Conservation (phyloP, 108 stramenopile genomes). For the Conticribra weissflogii region DNA sequence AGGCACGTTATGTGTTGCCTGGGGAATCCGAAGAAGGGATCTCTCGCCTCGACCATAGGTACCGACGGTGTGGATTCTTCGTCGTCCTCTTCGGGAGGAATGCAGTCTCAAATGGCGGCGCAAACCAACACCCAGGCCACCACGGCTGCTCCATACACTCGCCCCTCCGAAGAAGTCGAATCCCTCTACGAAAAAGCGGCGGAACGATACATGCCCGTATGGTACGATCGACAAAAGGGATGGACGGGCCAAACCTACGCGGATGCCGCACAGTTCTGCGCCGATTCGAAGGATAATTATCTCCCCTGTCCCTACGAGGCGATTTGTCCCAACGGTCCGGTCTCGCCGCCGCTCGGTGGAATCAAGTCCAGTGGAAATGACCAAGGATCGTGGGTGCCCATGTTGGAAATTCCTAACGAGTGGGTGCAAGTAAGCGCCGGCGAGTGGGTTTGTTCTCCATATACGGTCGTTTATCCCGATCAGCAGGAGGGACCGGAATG, state of each 20-base stretch:
- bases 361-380: background rate
- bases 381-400: background rate
- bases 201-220: conserved; percentile 2
- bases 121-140: background rate
- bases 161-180: background rate
- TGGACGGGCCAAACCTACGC: conserved; percentile 21
- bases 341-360: background rate
- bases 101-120: background rate
- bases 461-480: background rate
- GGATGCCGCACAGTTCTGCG: conserved; percentile 14
- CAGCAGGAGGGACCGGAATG: conserved; percentile 2
- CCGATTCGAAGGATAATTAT: background rate
- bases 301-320: conserved; percentile 12
- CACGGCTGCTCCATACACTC: background rate
- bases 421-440: conserved; percentile 3
- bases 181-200: background rate
- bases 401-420: background rate
- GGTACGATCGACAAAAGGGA: conserved; percentile 9
- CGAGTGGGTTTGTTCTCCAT: background rate
- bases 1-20: conserved; percentile 30
- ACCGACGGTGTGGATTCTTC: too few species aligned
- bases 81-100: too few species aligned
- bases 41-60: too few species aligned
- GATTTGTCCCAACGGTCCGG: conserved; percentile 6
- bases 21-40: conserved; percentile 4